These are phyloP conservation scores for Ustilago cynodontis DNA, from an alignment of 1,284 basidiomycete genomes.

Conservation along the genomic window DNA sequence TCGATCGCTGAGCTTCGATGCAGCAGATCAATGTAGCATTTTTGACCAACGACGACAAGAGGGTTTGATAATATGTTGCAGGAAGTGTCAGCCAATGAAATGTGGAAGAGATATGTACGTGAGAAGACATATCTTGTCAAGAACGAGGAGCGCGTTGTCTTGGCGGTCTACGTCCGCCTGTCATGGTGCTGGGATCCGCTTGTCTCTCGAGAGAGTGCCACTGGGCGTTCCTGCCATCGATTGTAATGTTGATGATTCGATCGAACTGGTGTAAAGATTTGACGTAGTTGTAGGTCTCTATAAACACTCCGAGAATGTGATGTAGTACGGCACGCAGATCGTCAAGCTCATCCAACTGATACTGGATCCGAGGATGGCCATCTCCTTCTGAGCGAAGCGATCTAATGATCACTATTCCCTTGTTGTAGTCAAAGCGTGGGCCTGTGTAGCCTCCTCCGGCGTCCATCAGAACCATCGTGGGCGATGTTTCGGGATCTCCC, in stretches of 20 bases:
- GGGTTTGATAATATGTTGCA: neutral
- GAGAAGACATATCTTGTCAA: neutral
- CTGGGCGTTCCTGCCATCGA: neutral
- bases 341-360: neutral
- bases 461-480: too few species aligned
- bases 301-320: neutral
- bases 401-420: too few species aligned
- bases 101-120: neutral
- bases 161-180: too few species aligned
- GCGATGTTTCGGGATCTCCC: too few species aligned
- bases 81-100: neutral
- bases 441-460: too few species aligned
- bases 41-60: neutral
- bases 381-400: too few species aligned
- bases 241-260: neutral
- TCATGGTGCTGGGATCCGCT: neutral
- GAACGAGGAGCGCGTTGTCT: neutral
- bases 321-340: neutral
- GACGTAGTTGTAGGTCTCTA: neutral
- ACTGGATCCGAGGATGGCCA: neutral
- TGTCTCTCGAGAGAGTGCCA: neutral
- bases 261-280: neutral
- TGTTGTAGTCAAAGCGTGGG: too few species aligned
- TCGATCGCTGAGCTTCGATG: neutral
- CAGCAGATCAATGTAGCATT: neutral